Evolutionary conservation across 176 grass and related monocot species (phyloP).

Genomic region (Puya raimondii): DNA sequence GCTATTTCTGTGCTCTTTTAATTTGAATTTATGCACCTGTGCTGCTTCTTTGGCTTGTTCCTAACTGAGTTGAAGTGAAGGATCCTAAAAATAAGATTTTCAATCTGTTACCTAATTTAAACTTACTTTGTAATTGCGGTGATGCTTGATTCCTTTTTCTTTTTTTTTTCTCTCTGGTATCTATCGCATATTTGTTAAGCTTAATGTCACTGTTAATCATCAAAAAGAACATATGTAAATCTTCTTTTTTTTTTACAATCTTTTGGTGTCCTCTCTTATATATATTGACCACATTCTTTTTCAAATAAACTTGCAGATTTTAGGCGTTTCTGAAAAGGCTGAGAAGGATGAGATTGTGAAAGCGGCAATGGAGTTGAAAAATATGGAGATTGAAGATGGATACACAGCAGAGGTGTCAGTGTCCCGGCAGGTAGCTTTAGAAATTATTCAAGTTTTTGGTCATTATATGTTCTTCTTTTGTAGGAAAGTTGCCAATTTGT

Average conservation of each 20-base stretch:
- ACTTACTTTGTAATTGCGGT: no score
- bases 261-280: not conserved
- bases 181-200: no score
- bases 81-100: no score
- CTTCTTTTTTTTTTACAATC: not conserved
- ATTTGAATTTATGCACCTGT: not conserved
- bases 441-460: constrained; percentile 12
- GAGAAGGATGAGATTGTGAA: constrained; percentile 99
- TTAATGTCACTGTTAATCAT: not conserved
- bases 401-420: constrained; percentile 50
- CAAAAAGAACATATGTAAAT: not conserved
- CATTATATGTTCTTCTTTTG: not conserved
- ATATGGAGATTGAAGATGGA: constrained; percentile 64
- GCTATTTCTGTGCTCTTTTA: not conserved
- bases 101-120: no score
- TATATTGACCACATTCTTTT: not conserved
- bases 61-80: no score
- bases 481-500: not conserved
- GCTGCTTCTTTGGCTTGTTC: not conserved
- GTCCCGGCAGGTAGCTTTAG: constrained; percentile 51
- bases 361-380: constrained; percentile 75
- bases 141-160: no score
- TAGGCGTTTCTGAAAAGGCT: constrained; percentile 74
- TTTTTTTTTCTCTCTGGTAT: not conserved
- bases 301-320: constrained; percentile 44